A percentile compares a stretch with the other conserved stretches of the same genome.
These are phyloP conservation scores for Penicillium fimorum DNA, from an alignment of 495 filamentous ascomycete species.

Conservation along the genomic window DNA sequence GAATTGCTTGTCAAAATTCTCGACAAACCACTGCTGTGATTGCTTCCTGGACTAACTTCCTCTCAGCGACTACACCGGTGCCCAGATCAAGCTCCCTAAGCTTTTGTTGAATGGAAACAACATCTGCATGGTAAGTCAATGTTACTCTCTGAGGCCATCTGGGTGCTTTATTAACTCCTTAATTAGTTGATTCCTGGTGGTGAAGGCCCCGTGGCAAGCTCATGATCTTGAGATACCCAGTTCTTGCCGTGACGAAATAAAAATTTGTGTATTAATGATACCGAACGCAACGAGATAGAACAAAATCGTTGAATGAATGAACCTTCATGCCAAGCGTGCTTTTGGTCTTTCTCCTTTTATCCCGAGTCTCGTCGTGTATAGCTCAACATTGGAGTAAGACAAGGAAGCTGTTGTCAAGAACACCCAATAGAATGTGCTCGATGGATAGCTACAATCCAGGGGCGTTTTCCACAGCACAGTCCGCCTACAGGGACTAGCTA, in stretches of 20 bases:
- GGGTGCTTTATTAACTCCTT: constrained; percentile 11
- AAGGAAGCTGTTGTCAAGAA: not conserved
- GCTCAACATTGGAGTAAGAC: constrained; percentile 1
- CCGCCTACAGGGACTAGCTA: not conserved
- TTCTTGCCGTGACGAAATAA: constrained; percentile 24
- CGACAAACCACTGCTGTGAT: not conserved
- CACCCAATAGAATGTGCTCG: not conserved
- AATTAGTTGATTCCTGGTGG: constrained; percentile 81
- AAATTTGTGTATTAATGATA: constrained; percentile 33
- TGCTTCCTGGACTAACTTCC: constrained; percentile 21
- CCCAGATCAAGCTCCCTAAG: constrained; percentile 83
- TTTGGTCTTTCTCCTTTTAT: not conserved
- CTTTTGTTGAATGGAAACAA: constrained; percentile 98
- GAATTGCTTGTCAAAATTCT: not conserved
- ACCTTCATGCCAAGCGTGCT: constrained; percentile 3
- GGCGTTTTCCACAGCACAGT: not conserved
- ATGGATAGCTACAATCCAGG: not conserved
- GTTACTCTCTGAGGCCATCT: not conserved
- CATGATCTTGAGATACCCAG: constrained; percentile 21
- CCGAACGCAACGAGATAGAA: constrained; percentile 32
- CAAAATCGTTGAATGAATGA: constrained; percentile 21
- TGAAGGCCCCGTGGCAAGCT: constrained; percentile 62
- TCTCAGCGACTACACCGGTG: constrained; percentile 82
- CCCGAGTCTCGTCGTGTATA: not conserved
- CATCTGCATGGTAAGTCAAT: constrained; percentile 84